Conservation (phyloP, 441 rosid genomes). For the Rhodomyrtus psidioides region DNA sequence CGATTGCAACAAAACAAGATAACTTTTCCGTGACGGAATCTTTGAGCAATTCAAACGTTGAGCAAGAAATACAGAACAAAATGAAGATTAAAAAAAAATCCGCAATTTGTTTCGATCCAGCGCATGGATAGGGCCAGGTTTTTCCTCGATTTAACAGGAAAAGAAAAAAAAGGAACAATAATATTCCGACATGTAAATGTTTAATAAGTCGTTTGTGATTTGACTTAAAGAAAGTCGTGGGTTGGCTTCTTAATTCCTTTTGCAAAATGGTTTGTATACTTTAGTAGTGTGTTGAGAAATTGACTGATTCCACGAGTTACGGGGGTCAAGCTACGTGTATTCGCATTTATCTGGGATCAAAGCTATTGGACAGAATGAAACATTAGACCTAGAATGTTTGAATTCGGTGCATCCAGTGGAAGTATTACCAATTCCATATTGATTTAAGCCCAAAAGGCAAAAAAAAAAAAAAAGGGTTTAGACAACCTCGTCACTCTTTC, state of each 20-base stretch:
- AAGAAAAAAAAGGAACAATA: accelerated
- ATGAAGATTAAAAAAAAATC: not conserved
- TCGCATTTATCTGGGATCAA: not conserved
- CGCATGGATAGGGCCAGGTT: not conserved
- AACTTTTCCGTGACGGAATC: not conserved
- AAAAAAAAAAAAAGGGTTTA: no score
- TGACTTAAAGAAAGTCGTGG: not conserved
- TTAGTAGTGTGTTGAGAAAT: not conserved
- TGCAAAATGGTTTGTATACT: not conserved
- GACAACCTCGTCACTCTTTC: not conserved
- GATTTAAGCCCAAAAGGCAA: no score
- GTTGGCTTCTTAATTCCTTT: not conserved
- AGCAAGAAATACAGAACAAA: not conserved
- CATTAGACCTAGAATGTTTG: not conserved
- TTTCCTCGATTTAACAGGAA: not conserved
- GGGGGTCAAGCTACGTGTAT: no score
- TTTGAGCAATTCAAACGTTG: not conserved
- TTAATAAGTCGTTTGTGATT: not conserved
- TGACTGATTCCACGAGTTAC: not conserved
- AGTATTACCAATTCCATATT: not conserved
- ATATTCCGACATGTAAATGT: not conserved
- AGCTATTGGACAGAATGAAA: not conserved
- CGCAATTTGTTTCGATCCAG: not conserved
- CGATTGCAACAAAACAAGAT: not conserved
- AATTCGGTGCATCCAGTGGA: not conserved